Evolutionary conservation across 2,329 filamentous ascomycete species (phyloP).

Genomic region (Beauveria medogensis): DNA sequence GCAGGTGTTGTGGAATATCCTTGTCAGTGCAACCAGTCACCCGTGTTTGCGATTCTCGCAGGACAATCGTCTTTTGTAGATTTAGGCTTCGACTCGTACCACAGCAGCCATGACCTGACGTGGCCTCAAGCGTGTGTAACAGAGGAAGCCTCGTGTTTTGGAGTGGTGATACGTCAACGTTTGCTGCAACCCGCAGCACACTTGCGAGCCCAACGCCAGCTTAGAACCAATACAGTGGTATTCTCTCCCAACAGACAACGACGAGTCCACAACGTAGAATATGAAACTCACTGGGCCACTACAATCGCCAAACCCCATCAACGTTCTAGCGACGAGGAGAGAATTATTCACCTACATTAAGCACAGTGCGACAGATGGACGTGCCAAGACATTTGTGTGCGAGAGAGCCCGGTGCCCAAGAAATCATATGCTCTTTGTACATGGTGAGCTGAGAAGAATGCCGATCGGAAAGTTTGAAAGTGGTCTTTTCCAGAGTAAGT

Average conservation of each 20-base stretch:
- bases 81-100: background rate
- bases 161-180: background rate
- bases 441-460: background rate
- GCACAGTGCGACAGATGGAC: background rate
- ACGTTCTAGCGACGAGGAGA: background rate
- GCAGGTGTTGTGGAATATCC: background rate
- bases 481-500: too few relatives aligned
- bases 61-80: background rate
- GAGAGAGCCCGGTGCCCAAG: background rate
- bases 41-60: background rate
- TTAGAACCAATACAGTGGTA: background rate
- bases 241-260: background rate
- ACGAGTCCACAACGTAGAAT: background rate
- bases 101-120: background rate
- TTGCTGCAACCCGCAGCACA: background rate
- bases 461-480: background rate
- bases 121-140: background rate
- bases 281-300: background rate
- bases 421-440: background rate
- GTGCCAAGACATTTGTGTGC: background rate
- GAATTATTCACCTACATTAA: background rate
- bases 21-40: background rate
- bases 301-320: background rate
- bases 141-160: background rate
- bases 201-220: background rate